phyloP scores from a whole-genome alignment of 2,329 filamentous ascomycete species.

The Pseudocercospora pini-densiflorae region DNA sequence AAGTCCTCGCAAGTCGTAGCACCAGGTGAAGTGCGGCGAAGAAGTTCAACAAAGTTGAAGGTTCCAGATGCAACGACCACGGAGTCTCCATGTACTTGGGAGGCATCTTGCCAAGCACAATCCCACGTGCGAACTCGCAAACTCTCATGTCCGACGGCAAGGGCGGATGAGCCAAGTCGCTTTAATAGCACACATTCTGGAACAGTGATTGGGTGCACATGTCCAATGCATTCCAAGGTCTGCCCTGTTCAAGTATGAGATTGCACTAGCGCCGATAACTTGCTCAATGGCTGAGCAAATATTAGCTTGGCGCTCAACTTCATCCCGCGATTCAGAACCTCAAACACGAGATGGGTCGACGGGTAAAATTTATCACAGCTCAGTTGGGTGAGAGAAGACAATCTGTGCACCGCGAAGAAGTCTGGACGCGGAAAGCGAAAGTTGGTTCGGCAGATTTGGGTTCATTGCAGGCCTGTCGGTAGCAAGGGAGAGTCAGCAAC shows the following conservation, averaged over 20 bases:
- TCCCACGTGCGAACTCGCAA: not conserved
- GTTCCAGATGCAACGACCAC: not conserved
- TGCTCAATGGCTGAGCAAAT: not conserved
- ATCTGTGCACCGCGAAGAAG: not conserved
- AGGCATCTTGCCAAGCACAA: no score
- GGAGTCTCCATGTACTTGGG: no score
- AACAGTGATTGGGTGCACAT: not conserved
- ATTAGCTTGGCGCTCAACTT: no score
- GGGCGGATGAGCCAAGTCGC: not conserved
- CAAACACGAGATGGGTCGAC: not conserved
- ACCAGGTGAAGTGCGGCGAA: slow-evolving; percentile 8
- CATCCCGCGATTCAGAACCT: not conserved
- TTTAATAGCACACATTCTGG: not conserved
- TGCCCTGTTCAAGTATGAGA: no score
- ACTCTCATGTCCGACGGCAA: not conserved
- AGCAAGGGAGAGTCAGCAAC: not conserved
- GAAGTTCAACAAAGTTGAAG: slow-evolving; percentile 7
- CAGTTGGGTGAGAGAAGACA: not conserved
- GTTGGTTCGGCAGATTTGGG: not conserved
- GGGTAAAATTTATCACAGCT: not conserved
- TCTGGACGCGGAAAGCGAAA: not conserved
- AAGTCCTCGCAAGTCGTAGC: not conserved
- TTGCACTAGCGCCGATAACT: not conserved
- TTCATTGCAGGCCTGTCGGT: not conserved
- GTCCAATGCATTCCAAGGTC: not conserved